phyloP scores from a whole-genome alignment of 345 rosid genomes.

The Eutrema yunnanense region DNA sequence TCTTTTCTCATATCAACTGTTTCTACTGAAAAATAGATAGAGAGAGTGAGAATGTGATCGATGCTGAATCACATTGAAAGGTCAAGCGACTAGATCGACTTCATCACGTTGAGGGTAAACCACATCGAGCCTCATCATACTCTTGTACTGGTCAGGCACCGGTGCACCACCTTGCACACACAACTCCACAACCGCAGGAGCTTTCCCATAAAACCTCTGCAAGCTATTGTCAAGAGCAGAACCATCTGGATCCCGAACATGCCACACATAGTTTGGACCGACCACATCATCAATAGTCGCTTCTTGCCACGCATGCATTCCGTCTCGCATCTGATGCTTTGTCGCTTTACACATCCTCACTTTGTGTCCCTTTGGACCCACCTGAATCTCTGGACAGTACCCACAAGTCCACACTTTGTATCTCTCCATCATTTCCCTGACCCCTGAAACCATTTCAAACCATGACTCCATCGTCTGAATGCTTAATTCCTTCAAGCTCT shows the following conservation, averaged over 20 bases:
- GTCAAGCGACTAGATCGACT: slow-evolving; percentile 69
- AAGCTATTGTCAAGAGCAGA: slow-evolving; percentile 54
- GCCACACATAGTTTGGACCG: slow-evolving; percentile 83
- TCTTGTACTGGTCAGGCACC: slow-evolving; percentile 55
- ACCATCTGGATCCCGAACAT: slow-evolving; percentile 48
- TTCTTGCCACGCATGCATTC: slow-evolving; percentile 92
- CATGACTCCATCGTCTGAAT: slow-evolving; percentile 48
- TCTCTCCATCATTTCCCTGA: slow-evolving; percentile 50
- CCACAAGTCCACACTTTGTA: slow-evolving; percentile 77
- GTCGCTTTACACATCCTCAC: slow-evolving; percentile 82
- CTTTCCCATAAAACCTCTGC: slow-evolving; percentile 80
- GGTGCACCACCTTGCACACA: slow-evolving; percentile 73
- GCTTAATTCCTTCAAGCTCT: slow-evolving; percentile 42
- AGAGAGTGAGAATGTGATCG: neutral
- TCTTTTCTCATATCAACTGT: neutral
- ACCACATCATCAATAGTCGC: slow-evolving; percentile 70
- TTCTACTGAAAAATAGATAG: neutral
- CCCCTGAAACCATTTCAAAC: slow-evolving; percentile 68
- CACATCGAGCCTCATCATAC: slow-evolving; percentile 90
- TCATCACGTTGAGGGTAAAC: slow-evolving; percentile 73
- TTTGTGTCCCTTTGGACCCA: slow-evolving; percentile 89
- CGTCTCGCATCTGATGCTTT: slow-evolving; percentile 71
- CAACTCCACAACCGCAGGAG: slow-evolving; percentile 77
- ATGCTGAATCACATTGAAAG: neutral
- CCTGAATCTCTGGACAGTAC: slow-evolving; percentile 83